Conservation (phyloP, 495 filamentous ascomycete genomes). For the Penicillium antarcticum region DNA sequence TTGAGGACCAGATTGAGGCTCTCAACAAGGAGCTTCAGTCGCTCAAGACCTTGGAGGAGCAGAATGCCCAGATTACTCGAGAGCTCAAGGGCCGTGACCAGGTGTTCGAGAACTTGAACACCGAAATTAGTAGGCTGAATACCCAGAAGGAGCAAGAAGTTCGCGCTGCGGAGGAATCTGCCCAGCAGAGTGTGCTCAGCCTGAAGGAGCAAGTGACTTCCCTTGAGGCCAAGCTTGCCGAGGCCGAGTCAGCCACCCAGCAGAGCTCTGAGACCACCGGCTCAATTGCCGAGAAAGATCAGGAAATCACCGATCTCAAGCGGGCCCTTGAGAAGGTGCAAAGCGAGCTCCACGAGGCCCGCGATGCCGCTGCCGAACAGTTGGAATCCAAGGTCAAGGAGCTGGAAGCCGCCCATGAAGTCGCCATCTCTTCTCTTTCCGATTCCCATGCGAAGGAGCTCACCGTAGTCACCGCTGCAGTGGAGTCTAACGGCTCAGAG, state of each 20-base stretch:
- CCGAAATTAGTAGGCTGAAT: slow-evolving; percentile 38
- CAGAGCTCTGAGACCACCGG: slow-evolving; percentile 24
- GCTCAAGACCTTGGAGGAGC: slow-evolving; percentile 36
- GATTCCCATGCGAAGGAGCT: slow-evolving; percentile 37
- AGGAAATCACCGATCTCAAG: slow-evolving; percentile 37
- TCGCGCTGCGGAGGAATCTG: slow-evolving; percentile 39
- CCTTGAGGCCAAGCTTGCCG: slow-evolving; percentile 37
- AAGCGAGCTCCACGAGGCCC: slow-evolving; percentile 33
- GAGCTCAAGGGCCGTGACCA: slow-evolving; percentile 42
- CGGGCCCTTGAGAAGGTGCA: slow-evolving; percentile 33
- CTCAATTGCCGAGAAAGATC: slow-evolving; percentile 35
- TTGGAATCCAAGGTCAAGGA: slow-evolving; percentile 36
- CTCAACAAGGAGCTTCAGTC: slow-evolving; percentile 38
- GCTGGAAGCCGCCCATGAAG: slow-evolving; percentile 37
- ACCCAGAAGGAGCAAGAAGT: slow-evolving; percentile 41
- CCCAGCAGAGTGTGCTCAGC: slow-evolving; percentile 24
- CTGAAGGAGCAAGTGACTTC: slow-evolving; percentile 38
- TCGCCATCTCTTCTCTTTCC: slow-evolving; percentile 26
- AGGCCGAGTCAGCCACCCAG: slow-evolving; percentile 31
- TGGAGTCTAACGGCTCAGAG: slow-evolving; percentile 28
- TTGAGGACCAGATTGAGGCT: slow-evolving; percentile 36
- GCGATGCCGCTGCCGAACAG: slow-evolving; percentile 27
- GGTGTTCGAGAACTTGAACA: slow-evolving; percentile 42
- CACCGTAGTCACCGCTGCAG: slow-evolving; percentile 28
- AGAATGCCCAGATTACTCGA: slow-evolving; percentile 34